Evolutionary conservation across 202 grass and related monocot species (phyloP).

Genomic region (Alloteropsis angusta): DNA sequence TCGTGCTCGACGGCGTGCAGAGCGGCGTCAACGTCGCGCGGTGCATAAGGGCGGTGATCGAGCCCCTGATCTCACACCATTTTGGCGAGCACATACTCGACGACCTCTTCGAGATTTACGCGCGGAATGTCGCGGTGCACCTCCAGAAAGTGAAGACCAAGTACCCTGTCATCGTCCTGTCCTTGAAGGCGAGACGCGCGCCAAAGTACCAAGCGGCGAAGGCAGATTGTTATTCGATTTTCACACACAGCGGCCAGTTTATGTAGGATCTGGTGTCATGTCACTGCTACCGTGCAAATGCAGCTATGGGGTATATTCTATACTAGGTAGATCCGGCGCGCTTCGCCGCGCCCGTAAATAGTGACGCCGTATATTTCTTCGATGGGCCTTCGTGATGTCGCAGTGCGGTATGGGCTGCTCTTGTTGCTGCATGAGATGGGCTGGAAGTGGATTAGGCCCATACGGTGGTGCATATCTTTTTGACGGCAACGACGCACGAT

Average conservation of each 20-base stretch:
- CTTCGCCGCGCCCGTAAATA: too few species aligned
- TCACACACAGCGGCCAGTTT: background rate
- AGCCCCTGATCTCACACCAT: slow-evolving; percentile 32
- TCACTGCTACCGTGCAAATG: background rate
- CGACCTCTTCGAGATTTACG: slow-evolving; percentile 42
- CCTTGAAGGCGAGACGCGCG: slow-evolving; percentile 22
- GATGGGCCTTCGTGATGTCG: too few species aligned
- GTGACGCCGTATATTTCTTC: too few species aligned
- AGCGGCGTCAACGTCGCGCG: slow-evolving; percentile 34
- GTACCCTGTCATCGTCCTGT: slow-evolving; percentile 27
- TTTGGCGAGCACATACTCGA: slow-evolving; percentile 41
- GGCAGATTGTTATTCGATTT: background rate
- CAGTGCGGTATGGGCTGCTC: too few species aligned
- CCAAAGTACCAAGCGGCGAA: background rate
- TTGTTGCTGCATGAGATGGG: too few species aligned
- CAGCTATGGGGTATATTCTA: background rate
- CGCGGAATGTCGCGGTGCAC: slow-evolving; percentile 20
- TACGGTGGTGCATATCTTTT: too few species aligned
- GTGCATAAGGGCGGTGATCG: slow-evolving; percentile 27
- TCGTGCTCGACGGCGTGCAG: slow-evolving; percentile 1
- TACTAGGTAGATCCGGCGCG: too few species aligned
- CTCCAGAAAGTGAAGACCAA: slow-evolving; percentile 37
- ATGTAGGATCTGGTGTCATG: background rate
- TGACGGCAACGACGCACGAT: too few species aligned
- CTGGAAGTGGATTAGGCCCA: too few species aligned